Evolutionary conservation across 2,329 filamentous ascomycete species (phyloP).

Genomic region (Lachnellula hyalina): DNA sequence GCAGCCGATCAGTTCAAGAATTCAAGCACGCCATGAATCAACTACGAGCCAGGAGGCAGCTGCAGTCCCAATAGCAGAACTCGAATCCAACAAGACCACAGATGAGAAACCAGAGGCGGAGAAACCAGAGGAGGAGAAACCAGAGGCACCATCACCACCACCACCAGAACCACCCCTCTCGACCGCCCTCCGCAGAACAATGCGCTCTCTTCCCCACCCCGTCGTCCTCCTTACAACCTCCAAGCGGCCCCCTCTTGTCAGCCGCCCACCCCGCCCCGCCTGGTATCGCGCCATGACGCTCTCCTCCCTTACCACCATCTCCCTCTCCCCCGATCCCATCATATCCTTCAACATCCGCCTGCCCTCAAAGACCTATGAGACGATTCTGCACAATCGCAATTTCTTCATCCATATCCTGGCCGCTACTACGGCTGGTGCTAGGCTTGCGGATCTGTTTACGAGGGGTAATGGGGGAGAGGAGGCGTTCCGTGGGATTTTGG

Average conservation of each 20-base stretch:
- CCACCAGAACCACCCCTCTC: slow-evolving; percentile 6
- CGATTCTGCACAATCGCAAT: slow-evolving; percentile 14
- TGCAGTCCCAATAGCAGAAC: not conserved
- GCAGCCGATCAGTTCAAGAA: too few species aligned
- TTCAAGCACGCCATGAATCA: too few species aligned
- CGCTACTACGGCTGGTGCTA: slow-evolving; percentile 12
- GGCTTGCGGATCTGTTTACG: slow-evolving; percentile 25
- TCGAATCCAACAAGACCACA: not conserved
- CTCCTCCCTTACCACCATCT: slow-evolving; percentile 31
- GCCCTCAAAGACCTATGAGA: slow-evolving; percentile 27
- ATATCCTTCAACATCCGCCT: slow-evolving; percentile 31
- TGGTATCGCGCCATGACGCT: slow-evolving; percentile 27
- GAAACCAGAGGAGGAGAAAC: not conserved
- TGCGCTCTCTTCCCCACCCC: slow-evolving; percentile 27
- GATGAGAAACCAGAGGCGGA: not conserved
- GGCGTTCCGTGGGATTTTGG: not conserved
- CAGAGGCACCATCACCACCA: not conserved
- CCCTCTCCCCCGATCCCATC: slow-evolving; percentile 26
- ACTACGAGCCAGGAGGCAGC: too few species aligned
- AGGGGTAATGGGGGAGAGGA: slow-evolving; percentile 5
- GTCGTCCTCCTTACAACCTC: slow-evolving; percentile 28
- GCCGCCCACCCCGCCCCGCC: not conserved
- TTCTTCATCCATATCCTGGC: slow-evolving; percentile 27
- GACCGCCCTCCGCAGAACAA: slow-evolving; percentile 21
- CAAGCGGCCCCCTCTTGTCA: not conserved